Evolutionary conservation across 2,329 filamentous ascomycete species (phyloP).

Genomic region (Ophiocordyceps sinensis): DNA sequence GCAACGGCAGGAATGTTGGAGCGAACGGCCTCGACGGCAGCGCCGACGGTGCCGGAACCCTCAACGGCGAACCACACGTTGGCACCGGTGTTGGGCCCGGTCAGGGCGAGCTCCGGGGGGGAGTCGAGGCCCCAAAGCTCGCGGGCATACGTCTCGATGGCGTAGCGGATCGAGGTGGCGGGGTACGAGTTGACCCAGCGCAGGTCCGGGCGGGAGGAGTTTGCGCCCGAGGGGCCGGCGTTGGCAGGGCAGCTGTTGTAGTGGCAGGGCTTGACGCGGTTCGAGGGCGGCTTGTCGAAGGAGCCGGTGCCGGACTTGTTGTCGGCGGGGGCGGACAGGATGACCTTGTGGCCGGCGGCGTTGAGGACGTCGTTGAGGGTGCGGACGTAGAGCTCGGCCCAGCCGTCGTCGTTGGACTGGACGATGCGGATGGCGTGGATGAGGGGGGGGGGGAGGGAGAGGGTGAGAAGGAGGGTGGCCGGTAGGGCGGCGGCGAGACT

Average conservation of each 20-base stretch:
- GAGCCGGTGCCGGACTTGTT: conserved; percentile 50
- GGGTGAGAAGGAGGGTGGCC: neutral
- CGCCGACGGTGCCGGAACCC: conserved; percentile 55
- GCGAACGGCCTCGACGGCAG: conserved; percentile 42
- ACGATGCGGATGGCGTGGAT: conserved; percentile 33
- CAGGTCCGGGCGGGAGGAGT: conserved; percentile 39
- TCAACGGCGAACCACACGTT: conserved; percentile 42
- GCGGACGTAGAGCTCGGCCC: conserved; percentile 55
- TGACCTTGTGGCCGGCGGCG: conserved; percentile 40
- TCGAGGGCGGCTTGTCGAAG: conserved; percentile 25
- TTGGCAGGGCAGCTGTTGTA: conserved; percentile 45
- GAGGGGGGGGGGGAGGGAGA: neutral
- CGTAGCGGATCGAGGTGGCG: conserved; percentile 47
- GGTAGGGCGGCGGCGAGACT: neutral
- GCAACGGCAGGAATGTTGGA: conserved; percentile 50
- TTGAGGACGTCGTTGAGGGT: conserved; percentile 41
- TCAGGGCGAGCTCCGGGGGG: conserved; percentile 5
- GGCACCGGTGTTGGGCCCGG: conserved; percentile 38
- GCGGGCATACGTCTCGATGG: conserved; percentile 41
- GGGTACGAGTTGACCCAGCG: conserved; percentile 64
- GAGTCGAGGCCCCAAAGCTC: conserved; percentile 33
- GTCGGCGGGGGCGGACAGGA: conserved; percentile 52
- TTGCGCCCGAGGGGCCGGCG: conserved; percentile 40
- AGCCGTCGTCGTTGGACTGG: conserved; percentile 59
- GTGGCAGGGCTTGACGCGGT: conserved; percentile 37